Evolutionary conservation across 140 eudicot species (phyloP), one percentile per base, ranked within the genome.

Genomic region (Ambrosia hybrid): DNA sequence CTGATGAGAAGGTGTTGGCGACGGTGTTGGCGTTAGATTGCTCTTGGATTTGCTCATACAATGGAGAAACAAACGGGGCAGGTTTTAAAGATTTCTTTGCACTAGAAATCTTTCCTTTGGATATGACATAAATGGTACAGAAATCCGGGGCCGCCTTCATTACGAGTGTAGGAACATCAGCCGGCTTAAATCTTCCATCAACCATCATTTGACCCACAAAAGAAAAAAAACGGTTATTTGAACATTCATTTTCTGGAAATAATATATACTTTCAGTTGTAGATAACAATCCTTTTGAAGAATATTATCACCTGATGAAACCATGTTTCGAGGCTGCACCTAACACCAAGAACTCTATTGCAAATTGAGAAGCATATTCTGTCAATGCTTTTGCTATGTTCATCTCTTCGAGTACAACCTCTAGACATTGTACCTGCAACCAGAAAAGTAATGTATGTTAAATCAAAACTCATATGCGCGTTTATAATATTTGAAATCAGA

Each of bases 291-390:
- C 11, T 21, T 21, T 66, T 17, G 15, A 46, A 58, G 12, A 33
- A 51, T 52, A 48, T 49, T 52, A 11, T 80, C 53, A 86, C 97
- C 90, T 88, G 65, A 91, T 81, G 82, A 91, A 85, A 51, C 97
- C 97, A 80, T 83, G 88, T 34, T 84, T 79, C 8, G 96, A 89
- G 14, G 97, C 64, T 7, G 87, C 86, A 16, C 97, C 97, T 78
- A 91, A 89, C 68, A 91, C 92, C 80, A 91, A 75, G 71, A 67
- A 84, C 46, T 88, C 87, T 11, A 91, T 91, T 14, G 87, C 97
- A 78, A 81, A 77, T 52, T 82, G 77, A 63, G 85, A 46, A 72
- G 79, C 83, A 64, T 88, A 91, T 26, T 91, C 97, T 67, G 85
- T 46, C 45, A 91, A 49, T 39, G 96, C 90, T 79, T 76, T 85